Base-by-base conservation (phyloP, 805 yeast species). In the Cyberlindnera euphorbiae region DNA sequence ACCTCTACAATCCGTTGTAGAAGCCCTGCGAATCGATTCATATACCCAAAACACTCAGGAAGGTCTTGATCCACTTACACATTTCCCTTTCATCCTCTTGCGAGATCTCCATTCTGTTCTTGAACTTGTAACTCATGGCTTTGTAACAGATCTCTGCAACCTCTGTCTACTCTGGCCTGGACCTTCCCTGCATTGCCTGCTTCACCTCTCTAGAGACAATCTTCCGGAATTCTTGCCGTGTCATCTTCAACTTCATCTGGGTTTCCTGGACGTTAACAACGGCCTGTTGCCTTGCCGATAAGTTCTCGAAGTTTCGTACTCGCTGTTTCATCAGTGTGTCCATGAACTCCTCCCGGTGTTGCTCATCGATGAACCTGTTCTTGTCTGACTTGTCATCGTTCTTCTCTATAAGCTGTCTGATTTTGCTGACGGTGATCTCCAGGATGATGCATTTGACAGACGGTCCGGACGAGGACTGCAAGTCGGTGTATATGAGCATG, bases 131-230 rank as follows among this genome's bases (percentile, higher is more conserved):
- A 14, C 34, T 35, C 50, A 49, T 46, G 3, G 50, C 51, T 27
- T 39, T 46, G 32, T 38, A 44, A 19, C 57, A 49, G 8, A 52
- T 41, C 16, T 53, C 57, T 2, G 50, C 55, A 2, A 51, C 46
- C 28, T 53, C 56, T 8, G 25, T 38, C 29, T 52, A 55, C 2
- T 35, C 12, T 0, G 42, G 32, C 25, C 41, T 46, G 3, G 46
- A 35, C 12, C 31, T 38, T 2, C 36, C 38, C 6, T 23, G 32
- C 49, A 50, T 38, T 25, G 39, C 31, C 12, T 8, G 26, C 16
- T 41, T 46, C 2, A 53, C 46, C 26, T 42, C 46, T 16, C 21
- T 28, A 6, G 47, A 36, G 3, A 52, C 44, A 3, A 52, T 33
- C 15, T 19, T 39, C 24, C 40, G 41, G 25, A 51, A 48, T 19